These are phyloP conservation scores for Blastocystis sp. DNA, from an alignment of 352 stramenopile species.

Conservation along the genomic window DNA sequence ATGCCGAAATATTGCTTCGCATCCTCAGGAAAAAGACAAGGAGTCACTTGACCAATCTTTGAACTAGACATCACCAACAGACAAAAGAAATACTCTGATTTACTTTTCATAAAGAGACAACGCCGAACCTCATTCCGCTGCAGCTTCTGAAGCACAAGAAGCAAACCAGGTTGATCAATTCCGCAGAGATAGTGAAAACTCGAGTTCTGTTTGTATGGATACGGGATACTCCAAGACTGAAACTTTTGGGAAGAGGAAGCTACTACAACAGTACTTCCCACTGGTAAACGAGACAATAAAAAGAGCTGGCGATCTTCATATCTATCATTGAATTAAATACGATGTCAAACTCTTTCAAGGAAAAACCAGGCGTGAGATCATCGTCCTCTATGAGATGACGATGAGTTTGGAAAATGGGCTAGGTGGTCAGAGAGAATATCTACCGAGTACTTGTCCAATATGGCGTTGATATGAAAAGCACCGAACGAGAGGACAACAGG, in stretches of 20 bases:
- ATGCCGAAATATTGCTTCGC: slow-evolving; percentile 54
- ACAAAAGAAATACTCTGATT: neutral
- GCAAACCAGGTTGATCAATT: slow-evolving; percentile 36
- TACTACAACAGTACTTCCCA: slow-evolving; percentile 21
- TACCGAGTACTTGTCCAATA: neutral
- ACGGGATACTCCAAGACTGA: slow-evolving; percentile 57
- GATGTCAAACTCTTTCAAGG: slow-evolving; percentile 21
- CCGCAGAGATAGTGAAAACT: slow-evolving; percentile 58
- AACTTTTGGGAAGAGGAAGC: slow-evolving; percentile 49
- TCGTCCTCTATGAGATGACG: slow-evolving; percentile 48
- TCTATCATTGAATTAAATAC: neutral
- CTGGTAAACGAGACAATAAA: slow-evolving; percentile 31
- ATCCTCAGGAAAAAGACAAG: slow-evolving; percentile 18
- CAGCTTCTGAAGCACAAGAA: slow-evolving; percentile 50
- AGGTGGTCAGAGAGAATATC: neutral
- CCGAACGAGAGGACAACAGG: neutral
- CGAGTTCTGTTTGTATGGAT: slow-evolving; percentile 59
- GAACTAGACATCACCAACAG: neutral
- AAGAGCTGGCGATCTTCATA: slow-evolving; percentile 52
- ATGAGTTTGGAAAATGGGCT: slow-evolving; percentile 19
- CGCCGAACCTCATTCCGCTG: slow-evolving; percentile 50
- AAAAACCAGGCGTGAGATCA: slow-evolving; percentile 37
- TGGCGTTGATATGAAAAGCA: neutral
- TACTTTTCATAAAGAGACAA: slow-evolving; percentile 30
- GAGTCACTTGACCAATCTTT: slow-evolving; percentile 6